Base-by-base conservation (phyloP, 2,329 filamentous ascomycete genomes). In the Hymenotorrendiella dingleyae region DNA sequence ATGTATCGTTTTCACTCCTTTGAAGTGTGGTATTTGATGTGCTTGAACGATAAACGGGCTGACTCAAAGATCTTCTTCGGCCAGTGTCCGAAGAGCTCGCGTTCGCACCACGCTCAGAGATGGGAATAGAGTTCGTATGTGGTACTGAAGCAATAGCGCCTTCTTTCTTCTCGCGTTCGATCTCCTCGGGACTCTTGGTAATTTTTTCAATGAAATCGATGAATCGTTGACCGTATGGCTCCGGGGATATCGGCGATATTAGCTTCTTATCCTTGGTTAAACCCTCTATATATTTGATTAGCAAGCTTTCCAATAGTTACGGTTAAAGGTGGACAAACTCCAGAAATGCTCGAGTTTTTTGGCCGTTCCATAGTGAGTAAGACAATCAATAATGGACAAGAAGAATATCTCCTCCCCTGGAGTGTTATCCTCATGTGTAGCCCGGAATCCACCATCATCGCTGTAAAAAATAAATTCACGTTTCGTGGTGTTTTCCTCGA, bases 331-430 rank as follows among this genome's bases (percentile, higher is more conserved):
- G 12, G 32, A 26, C 24, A 52, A 49, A 62, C 59, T 98, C 84
- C 90, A 93, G 67, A 97, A 93, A 66, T 97, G 84, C 65, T 98
- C 93, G 48, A 91, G 78, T 62, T 93, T 91, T 69, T 98, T 98
- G 65, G 95, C 78, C 52, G 90, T 80, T 54, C 89, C 89, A 64
- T 97, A 98, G 64, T 96, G 88, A 56, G 93, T 98, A 57, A 98
- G 72, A 64, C 93, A 98, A 66, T 98, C 93, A 64, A 98, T 98
- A 56, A 98, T 94, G 26, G 93, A 94, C 6, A 98, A 78, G 62
- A 98, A 98, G 66, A 98, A 98, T 30, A 98, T 89, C 66, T 95
- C 88, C 42, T 96, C 87, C 2, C 84, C 90, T 1, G 86, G 80
- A 12, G 71, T 69, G 49, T 94, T 84, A 64, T 95, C 82, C 64